Conservation (phyloP, 164 flowering plant genomes). For the Chimonanthus praecox region DNA sequence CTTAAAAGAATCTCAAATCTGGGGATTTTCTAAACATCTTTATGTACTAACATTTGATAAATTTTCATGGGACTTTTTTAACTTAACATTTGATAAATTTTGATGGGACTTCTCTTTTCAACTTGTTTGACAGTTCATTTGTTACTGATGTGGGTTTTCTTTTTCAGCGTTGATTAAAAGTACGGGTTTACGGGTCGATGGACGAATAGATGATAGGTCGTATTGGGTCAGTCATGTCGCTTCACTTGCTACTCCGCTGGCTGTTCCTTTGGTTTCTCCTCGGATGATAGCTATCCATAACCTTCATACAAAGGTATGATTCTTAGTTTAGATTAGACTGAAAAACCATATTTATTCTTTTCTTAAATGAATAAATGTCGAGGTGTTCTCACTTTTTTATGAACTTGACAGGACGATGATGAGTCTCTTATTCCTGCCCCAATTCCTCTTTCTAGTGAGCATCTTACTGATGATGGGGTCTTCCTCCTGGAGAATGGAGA, state of each 20-base stretch:
- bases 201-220: slow-evolving; percentile 87
- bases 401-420: slow-evolving; percentile 49
- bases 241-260: slow-evolving; percentile 58
- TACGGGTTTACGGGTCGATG: slow-evolving; percentile 71
- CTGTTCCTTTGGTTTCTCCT: slow-evolving; percentile 83
- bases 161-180: slow-evolving; percentile 76
- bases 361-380: neutral
- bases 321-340: neutral
- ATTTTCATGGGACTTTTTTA: too few species aligned
- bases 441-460: slow-evolving; percentile 90
- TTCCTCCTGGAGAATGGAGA: slow-evolving; percentile 94
- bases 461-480: slow-evolving; percentile 71
- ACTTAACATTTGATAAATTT: too few species aligned
- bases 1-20: too few species aligned
- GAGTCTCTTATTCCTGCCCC: slow-evolving; percentile 46
- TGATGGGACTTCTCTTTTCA: neutral
- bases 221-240: slow-evolving; percentile 79
- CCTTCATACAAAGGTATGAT: slow-evolving; percentile 53
- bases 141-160: neutral
- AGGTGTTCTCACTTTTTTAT: neutral
- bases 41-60: too few species aligned
- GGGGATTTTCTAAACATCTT: too few species aligned
- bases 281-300: slow-evolving; percentile 79
- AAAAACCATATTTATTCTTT: neutral
- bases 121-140: neutral